Base-by-base conservation (phyloP, 371 early-diverging fungal species). In the Mucor piriformis region DNA sequence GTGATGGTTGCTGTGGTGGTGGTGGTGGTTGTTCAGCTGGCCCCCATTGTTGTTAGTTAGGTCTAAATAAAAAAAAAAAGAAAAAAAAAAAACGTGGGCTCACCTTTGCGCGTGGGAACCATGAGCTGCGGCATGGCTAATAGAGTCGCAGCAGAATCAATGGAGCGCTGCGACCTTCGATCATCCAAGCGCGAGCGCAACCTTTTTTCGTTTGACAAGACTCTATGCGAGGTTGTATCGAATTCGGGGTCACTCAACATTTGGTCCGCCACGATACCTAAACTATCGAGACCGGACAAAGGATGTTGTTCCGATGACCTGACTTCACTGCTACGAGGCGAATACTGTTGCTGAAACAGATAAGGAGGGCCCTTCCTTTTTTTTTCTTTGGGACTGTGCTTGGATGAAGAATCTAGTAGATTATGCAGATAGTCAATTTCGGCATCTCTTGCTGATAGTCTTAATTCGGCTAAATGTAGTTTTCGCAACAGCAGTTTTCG, bases 291-390 rank as follows among this genome's bases (percentile, higher is more conserved):
- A 6, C 61, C 73, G 33, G 67, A 66, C 8, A 68, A 53, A 20
- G 60, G 57, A 35, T 56, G 57, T 16, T 57, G 59, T 21, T 65
- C 59, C 12, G 47, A 51, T 1, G 56, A 59, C 42, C 68, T 52
- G 20, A 72, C 63, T 32, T 66, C 73, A 21, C 67, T 72, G 3
- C 69, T 72, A 3, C 72, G 67, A 8, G 78, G 78, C 35, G 78
- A 77, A 40, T 69, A 77, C 23, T 77, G 78, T 33, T 77, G 78
- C 37, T 77, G 78, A 50, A 77, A 70, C n/a, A 77, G 50, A 49
- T 77, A 77, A n/a, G 77, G 74, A 23, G 72, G 71, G 0, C 67
- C 65, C 24, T 69, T 68, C 5, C 66, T 61, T 25, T 43, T 15
- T 20, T 63, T 55, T 40, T 59, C 60, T 23, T 3, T 4, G 37